Evolutionary conservation across 2,329 filamentous ascomycete genomes (phyloP), one percentile per base, ranked within the genome.

Genomic region (Claviceps pusilla): DNA sequence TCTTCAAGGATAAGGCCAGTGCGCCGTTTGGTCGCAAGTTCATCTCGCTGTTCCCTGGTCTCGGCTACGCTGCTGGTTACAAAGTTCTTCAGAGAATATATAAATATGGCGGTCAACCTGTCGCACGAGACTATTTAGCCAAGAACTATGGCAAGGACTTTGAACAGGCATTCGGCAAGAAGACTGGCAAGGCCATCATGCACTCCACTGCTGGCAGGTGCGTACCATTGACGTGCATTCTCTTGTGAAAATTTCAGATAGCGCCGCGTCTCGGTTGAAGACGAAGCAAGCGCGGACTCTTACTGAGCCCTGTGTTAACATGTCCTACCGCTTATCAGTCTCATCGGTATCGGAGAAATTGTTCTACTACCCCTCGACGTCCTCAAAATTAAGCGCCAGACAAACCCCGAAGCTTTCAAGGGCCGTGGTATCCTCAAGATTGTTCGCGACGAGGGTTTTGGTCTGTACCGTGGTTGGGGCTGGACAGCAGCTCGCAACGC

Each of bases 301-400:
- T 11, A 37, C 10, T 31, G 37, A 28, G 6, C 43, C 16, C 24
- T 24, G 1, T 24, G 6, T 33, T 16, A 41, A 41, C 42, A 51
- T 45, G n/a, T 48, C 14, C 28, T 48, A 19, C 41, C 7, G 14
- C 56, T 29, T 59, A n/a, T 59, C 48, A 91, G 87, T 73, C 68
- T 98, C 65, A 94, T 98, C 66, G 93, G 93, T 64, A 95, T 98
- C 64, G 93, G 93, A 66, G 93, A 98, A 75, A 95, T 98, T 60
- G 81, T 98, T 56, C 81, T 98, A 35, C 80, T 98, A 45, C 93
- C 93, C 46, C 82, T 98, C 57, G 93, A 98, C 64, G 91, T 98
- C 43, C 80, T 98, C 59, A 98, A 98, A 81, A 98, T 98, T 76
- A 98, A 98, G 81, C 84, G 93, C 65, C 93, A 98, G 76, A 98